Percentiles rank a stretch among this genome's conserved stretches.
Conservation (phyloP, 768 basidiomycete genomes). For the Mycena sanguinolenta region DNA sequence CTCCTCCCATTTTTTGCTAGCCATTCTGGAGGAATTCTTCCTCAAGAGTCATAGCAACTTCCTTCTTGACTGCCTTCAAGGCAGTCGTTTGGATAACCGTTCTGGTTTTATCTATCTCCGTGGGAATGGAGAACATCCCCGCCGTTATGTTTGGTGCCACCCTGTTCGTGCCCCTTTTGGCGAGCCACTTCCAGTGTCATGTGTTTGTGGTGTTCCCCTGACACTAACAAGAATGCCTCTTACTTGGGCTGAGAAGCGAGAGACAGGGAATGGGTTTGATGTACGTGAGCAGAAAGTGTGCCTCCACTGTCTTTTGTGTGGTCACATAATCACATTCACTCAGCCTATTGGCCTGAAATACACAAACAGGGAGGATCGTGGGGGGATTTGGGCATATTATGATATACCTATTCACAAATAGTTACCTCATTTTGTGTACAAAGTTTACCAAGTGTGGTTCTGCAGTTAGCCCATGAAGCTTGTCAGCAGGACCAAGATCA, state of each 20-base stretch:
- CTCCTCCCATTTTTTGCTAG: not conserved
- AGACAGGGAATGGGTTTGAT: not conserved
- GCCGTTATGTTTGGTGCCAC: not conserved
- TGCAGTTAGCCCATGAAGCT: no score
- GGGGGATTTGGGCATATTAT: no score
- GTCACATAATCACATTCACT: no score
- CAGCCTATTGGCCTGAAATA: no score
- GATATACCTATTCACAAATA: no score
- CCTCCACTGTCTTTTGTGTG: no score
- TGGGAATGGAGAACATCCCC: not conserved
- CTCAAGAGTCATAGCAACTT: not conserved
- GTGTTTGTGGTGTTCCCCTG: not conserved
- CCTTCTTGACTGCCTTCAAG: not conserved
- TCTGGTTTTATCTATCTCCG: not conserved
- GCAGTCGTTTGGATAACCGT: not conserved
- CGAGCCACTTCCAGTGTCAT: not conserved
- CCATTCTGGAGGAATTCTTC: not conserved
- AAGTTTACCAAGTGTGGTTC: no score
- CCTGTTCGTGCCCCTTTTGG: not conserved
- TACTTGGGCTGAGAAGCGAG: not conserved
- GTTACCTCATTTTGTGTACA: no score
- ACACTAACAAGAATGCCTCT: not conserved
- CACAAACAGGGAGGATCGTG: no score
- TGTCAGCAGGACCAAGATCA: no score
- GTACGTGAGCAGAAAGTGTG: no score